Conservation (phyloP, 371 early-diverging fungal species). For the Conidiobolus incongruus region DNA sequence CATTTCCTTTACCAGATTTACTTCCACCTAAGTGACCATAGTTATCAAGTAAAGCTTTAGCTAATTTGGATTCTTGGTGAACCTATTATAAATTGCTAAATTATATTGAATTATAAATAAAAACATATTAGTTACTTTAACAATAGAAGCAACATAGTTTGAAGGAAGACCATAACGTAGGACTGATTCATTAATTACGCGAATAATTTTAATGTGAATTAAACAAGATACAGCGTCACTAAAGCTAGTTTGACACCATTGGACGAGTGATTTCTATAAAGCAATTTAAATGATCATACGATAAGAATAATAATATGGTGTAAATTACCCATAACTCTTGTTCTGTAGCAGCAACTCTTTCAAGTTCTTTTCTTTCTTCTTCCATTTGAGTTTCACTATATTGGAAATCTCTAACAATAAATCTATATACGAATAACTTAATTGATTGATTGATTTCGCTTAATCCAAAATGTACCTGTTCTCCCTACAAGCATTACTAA, state of each 20-base stretch:
- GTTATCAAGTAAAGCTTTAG: background rate
- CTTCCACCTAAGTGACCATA: background rate
- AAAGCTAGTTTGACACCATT: constrained; percentile 63
- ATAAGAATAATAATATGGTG: background rate
- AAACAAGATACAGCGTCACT: constrained; percentile 76
- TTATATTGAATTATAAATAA: constrained; percentile 6
- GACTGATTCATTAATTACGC: constrained; percentile 89
- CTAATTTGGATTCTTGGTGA: constrained; percentile 6
- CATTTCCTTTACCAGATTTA: background rate
- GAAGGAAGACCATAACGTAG: constrained; percentile 92
- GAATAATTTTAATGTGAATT: constrained; percentile 81
- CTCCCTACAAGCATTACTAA: constrained; percentile 65
- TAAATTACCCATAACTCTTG: constrained; percentile 43
- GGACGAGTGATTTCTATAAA: background rate
- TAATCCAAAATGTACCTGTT: constrained; percentile 23
- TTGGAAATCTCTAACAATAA: constrained; percentile 81
- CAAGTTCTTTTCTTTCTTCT: constrained; percentile 44
- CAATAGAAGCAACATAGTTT: constrained; percentile 65
- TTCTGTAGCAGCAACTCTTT: constrained; percentile 44
- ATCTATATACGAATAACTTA: constrained; percentile 16
- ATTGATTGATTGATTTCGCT: background rate
- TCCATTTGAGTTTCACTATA: constrained; percentile 58
- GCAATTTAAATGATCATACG: background rate
- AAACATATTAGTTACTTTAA: constrained; percentile 35
- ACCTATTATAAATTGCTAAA: background rate